Evolutionary conservation across 805 yeast species (phyloP).

Genomic region (Saccharomycopsis fermentans): DNA sequence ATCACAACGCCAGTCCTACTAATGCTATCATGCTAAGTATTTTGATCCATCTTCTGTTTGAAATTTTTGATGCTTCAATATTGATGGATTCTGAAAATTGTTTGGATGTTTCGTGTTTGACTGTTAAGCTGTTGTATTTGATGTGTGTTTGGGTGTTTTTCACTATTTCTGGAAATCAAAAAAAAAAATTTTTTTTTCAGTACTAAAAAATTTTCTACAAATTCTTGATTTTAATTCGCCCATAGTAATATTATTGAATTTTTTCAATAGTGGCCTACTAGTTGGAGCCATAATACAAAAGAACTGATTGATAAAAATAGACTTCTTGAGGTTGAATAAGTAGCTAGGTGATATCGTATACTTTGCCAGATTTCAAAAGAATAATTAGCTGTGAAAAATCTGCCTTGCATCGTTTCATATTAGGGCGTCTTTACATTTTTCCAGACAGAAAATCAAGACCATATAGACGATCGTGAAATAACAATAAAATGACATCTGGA

Average conservation of each 20-base stretch:
- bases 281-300: too few species aligned
- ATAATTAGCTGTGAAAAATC: background rate
- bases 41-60: too few species aligned
- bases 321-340: too few species aligned
- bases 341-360: too few species aligned
- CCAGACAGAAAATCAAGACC: background rate
- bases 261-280: too few species aligned
- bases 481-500: background rate
- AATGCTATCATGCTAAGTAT: too few species aligned
- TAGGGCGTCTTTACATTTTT: background rate
- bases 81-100: background rate
- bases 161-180: background rate
- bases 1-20: too few species aligned
- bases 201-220: background rate
- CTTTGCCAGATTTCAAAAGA: background rate
- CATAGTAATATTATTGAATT: too few species aligned
- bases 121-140: background rate
- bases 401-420: background rate
- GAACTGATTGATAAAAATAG: too few species aligned
- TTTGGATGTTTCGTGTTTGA: background rate
- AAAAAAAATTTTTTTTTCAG: background rate
- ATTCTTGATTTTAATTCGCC: background rate
- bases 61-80: background rate
- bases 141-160: background rate
- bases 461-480: background rate